These are phyloP conservation scores for Cercospora beticola DNA, from an alignment of 2,329 filamentous ascomycete species.

Conservation along the genomic window DNA sequence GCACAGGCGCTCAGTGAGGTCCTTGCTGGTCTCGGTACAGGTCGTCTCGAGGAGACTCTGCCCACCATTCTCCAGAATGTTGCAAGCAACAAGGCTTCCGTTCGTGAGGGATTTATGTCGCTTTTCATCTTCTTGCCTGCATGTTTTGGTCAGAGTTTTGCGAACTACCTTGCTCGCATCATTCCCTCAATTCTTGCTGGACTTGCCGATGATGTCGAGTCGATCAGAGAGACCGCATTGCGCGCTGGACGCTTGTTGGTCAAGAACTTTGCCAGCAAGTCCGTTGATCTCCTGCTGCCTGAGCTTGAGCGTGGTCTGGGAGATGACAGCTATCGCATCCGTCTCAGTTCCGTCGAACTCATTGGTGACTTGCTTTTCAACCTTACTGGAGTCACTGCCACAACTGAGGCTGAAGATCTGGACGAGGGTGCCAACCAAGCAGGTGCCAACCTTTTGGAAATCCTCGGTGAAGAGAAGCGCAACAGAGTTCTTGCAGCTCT, in stretches of 20 bases:
- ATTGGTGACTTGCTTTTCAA: conserved; percentile 97
- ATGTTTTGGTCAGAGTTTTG: conserved; percentile 98
- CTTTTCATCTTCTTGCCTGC: conserved; percentile 98
- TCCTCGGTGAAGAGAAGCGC: conserved; percentile 91
- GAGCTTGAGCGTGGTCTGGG: conserved; percentile 94
- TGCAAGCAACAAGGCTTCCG: conserved; percentile 81
- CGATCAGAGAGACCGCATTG: conserved; percentile 93
- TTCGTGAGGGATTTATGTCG: conserved; percentile 98
- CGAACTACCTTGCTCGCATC: conserved; percentile 90
- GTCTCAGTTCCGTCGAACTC: conserved; percentile 95
- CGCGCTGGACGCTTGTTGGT: conserved; percentile 90
- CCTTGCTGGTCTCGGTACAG: conserved; percentile 87
- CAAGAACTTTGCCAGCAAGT: conserved; percentile 95
- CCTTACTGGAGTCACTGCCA: conserved; percentile 86
- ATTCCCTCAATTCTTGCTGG: conserved; percentile 94
- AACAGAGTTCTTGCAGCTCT: conserved; percentile 97
- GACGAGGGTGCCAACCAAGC: conserved; percentile 82
- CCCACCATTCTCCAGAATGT: conserved; percentile 97
- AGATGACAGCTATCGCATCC: conserved; percentile 96
- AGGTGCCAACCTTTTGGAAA: conserved; percentile 86
- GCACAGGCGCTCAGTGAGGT: conserved; percentile 96
- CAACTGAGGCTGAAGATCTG: conserved; percentile 72
- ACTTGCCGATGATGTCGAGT: conserved; percentile 92
- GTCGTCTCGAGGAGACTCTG: conserved; percentile 88
- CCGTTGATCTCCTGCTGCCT: conserved; percentile 89